phyloP scores from a whole-genome alignment of 441 rosid genomes.

The Populus hybrid region DNA sequence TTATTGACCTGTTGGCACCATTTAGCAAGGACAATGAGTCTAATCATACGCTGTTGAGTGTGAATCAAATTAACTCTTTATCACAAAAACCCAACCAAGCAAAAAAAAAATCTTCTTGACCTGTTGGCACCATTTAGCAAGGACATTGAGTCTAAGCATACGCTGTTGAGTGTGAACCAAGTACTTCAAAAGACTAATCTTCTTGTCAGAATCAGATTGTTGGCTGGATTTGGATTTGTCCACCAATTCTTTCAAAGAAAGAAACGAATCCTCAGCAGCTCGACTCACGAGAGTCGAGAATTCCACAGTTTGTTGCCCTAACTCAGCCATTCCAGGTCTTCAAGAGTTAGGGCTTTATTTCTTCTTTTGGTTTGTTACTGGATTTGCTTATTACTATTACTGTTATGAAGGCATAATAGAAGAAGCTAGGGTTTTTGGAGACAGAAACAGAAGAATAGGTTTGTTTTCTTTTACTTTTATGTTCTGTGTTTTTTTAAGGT shows the following conservation, averaged over 20 bases:
- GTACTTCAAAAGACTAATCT: conserved; percentile 78
- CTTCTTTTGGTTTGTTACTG: background rate
- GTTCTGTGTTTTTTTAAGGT: too few species aligned
- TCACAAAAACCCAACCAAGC: background rate
- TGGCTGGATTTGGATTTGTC: conserved; percentile 68
- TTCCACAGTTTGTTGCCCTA: conserved; percentile 89
- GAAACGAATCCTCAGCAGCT: conserved; percentile 82
- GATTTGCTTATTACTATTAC: conserved; percentile 6
- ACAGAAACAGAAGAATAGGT: background rate
- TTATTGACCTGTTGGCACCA: conserved; percentile 91
- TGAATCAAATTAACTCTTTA: conserved; percentile 23
- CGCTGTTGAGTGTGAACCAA: conserved; percentile 86
- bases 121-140: conserved; percentile 99
- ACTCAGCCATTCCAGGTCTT: conserved; percentile 52
- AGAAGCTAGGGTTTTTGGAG: conserved; percentile 11
- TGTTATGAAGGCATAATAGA: background rate
- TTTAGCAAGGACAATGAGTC: conserved; percentile 90
- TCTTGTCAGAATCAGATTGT: conserved; percentile 83
- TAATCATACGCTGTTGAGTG: conserved; percentile 92
- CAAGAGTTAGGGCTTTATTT: background rate
- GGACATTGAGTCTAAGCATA: conserved; percentile 89
- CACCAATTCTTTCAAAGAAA: conserved; percentile 76
- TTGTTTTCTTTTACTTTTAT: background rate
- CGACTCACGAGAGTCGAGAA: conserved; percentile 77
- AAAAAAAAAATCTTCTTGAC: conserved; percentile 24